These are phyloP conservation scores for Trichoderma hamatum DNA, from an alignment of 2,329 filamentous ascomycete genomes.

Conservation along the genomic window DNA sequence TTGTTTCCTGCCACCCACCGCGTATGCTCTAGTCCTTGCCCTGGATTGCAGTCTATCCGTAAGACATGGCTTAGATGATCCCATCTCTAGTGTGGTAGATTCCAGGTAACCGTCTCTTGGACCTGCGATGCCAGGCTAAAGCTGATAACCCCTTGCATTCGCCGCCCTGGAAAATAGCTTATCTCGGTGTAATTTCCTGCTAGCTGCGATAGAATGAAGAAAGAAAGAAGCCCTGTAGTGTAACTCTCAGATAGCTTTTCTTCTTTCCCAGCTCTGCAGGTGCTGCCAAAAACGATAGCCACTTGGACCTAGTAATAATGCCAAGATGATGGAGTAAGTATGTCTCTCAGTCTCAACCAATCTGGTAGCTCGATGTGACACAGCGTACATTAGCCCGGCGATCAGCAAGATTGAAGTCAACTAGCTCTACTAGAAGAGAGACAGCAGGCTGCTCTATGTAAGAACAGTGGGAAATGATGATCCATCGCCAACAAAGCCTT, in stretches of 20 bases:
- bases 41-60: neutral
- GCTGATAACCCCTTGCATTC: neutral
- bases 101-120: constrained; percentile 7
- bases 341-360: constrained; percentile 6
- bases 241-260: neutral
- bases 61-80: constrained; percentile 4
- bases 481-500: neutral
- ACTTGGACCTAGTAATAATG: neutral
- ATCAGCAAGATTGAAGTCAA: neutral
- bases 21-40: neutral
- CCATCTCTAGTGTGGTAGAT: neutral
- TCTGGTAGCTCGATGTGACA: neutral
- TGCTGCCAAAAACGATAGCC: neutral
- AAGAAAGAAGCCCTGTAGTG: neutral
- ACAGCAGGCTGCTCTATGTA: neutral
- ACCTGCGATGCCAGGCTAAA: neutral
- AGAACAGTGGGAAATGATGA: neutral
- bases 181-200: neutral
- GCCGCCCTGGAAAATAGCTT: neutral
- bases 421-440: neutral
- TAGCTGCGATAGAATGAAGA: neutral
- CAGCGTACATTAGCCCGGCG: constrained; percentile 4
- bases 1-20: neutral
- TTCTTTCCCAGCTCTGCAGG: neutral
- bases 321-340: neutral